These are phyloP conservation scores for Apiotrichum sp. DNA, from an alignment of 1,284 basidiomycete species.

Conservation along the genomic window DNA sequence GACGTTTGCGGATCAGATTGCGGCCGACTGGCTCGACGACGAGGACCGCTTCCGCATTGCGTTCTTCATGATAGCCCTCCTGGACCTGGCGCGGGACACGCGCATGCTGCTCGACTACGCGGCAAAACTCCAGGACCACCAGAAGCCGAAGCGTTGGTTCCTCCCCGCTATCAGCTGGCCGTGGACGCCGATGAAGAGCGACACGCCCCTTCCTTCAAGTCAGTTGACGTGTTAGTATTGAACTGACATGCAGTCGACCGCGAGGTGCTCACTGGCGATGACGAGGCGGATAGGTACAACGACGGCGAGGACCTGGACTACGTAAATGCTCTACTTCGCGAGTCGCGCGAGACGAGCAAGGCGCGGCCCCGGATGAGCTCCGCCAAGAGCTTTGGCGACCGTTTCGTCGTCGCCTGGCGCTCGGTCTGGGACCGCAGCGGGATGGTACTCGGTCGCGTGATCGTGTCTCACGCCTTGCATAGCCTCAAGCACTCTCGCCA, in stretches of 20 bases:
- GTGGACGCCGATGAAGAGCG: conserved; percentile 8
- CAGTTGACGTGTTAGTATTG: background rate
- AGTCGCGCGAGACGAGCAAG: conserved; percentile 1
- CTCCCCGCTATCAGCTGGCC: conserved; percentile 14
- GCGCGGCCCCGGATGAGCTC: background rate
- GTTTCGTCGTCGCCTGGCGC: conserved; percentile 23
- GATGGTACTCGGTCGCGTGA: conserved; percentile 32
- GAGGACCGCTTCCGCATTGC: conserved; percentile 39
- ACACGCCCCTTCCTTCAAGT: background rate
- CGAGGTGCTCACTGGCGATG: conserved; percentile 2
- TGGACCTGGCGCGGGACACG: conserved; percentile 38
- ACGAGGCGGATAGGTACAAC: background rate
- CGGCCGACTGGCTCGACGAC: conserved; percentile 24
- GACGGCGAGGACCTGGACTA: conserved; percentile 17
- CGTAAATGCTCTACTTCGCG: conserved; percentile 7
- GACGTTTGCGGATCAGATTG: conserved; percentile 16
- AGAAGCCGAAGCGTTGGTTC: conserved; percentile 9
- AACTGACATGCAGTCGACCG: background rate
- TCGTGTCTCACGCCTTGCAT: conserved; percentile 31
- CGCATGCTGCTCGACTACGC: conserved; percentile 16
- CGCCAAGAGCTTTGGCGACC: background rate
- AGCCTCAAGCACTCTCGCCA: conserved; percentile 46
- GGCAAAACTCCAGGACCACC: conserved; percentile 1
- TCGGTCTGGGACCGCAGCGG: conserved; percentile 29
- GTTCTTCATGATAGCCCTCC: conserved; percentile 41